Base-by-base conservation (phyloP, 805 yeast genomes). In the Yarrowia phangngaensis region DNA sequence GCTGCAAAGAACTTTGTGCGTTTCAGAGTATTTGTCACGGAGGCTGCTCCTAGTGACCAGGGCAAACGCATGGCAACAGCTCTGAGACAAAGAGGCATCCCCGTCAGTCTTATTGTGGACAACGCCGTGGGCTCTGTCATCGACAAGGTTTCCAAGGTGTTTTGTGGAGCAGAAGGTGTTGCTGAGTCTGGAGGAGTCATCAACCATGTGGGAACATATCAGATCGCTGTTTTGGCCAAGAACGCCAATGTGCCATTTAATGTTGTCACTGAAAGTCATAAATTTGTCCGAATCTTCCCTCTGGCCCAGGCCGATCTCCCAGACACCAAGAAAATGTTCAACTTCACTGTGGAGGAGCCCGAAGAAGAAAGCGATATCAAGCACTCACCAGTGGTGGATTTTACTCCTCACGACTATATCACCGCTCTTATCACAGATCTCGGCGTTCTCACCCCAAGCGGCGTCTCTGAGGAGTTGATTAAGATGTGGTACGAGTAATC, bases 81-180 rank as follows among this genome's bases (percentile, higher is more conserved):
- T 6, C 70, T 92, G 40, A 73, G 82, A 57, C 74, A 73, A 40
- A 72, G 76, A 14, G 90, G 85, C 12, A 84, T 92, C 9, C 97
- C 97, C 0, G 92, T 83, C 9, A 80, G 86, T 46, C 72, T 88
- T 46, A 84, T 92, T 41, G 89, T 86, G 13, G 99, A 92, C 63
- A 80, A 87, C 48, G 95, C 95, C 6, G 97, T 90, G 11, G 97
- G 97, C 0, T 87, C 80, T 57, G 86, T 88, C 28, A 80, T 92
- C 52, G 89, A 87, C 64, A 84, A 84, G 64, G 88, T 89, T 11
- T 95, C 90, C 68, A 90, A 92, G 65, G 84, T 92, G 4, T 76
- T 92, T 55, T 92, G 92, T 56, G 99, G 99, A 50, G 98, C 98
- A 1, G 98, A 92, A 67, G 99, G 99, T 57, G 99, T 92, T 3